Conservation (phyloP, 768 basidiomycete genomes). For the Chalciporus piperatus region DNA sequence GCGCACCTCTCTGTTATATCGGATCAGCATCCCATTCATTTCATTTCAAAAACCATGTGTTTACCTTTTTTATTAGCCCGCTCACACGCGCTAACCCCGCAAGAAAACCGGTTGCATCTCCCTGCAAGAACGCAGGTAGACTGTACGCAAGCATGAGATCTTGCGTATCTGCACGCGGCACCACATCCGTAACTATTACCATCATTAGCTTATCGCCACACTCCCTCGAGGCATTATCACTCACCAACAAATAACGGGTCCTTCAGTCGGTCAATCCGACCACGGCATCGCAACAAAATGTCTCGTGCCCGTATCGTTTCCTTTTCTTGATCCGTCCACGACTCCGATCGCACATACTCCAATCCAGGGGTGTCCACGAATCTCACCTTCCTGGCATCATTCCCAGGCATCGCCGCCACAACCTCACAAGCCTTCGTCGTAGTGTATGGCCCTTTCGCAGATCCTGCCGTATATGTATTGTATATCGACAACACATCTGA, state of each 20-base stretch:
- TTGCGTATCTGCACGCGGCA: constrained; percentile 64
- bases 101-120: constrained; percentile 71
- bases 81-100: constrained; percentile 71
- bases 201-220: constrained; percentile 12
- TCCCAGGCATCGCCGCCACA: constrained; percentile 44
- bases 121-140: constrained; percentile 71
- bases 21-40: constrained; percentile 9
- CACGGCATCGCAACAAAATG: constrained; percentile 74
- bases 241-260: constrained; percentile 69
- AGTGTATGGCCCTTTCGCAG: constrained; percentile 55
- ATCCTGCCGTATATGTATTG: constrained; percentile 40
- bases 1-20: constrained; percentile 56
- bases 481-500: constrained; percentile 57
- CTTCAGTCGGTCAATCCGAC: constrained; percentile 81
- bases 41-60: constrained; percentile 5
- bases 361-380: constrained; percentile 91
- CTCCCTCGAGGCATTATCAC: constrained; percentile 24
- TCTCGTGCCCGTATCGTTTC: constrained; percentile 50
- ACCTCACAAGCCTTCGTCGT: constrained; percentile 74
- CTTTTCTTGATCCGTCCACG: constrained; percentile 30
- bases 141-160: constrained; percentile 90
- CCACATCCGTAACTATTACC: constrained; percentile 59
- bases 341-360: constrained; percentile 41
- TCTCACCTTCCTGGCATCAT: constrained; percentile 41
- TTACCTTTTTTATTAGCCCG: constrained; percentile 75